Evolutionary conservation across 768 basidiomycete genomes (phyloP), one percentile per base, ranked within the genome.

Genomic region (Mycena vitilis): DNA sequence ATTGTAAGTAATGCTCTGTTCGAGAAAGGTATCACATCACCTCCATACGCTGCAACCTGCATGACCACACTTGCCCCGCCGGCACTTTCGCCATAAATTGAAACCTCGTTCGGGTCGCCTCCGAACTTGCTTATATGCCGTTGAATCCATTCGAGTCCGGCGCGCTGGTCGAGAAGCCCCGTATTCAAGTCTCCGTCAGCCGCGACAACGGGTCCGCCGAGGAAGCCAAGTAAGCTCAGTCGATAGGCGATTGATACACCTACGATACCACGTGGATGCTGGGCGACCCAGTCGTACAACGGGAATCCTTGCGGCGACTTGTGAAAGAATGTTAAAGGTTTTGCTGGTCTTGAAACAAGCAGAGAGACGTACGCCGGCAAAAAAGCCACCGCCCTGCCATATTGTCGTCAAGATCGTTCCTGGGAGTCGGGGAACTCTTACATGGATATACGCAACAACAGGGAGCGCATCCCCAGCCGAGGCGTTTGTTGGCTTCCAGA

Each of bases 251-350:
- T 73, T 36, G 78, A 78, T 5, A 82, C 82, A 15, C 69, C 79
- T 10, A 82, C 70, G 34, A 84, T 74, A 2, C 78, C 75, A 0
- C 66, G 70, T 7, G 74, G 75, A 61, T 82, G 74, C 66, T 83
- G 82, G 7, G 80, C 77, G 6, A 86, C 83, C 85, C 84, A 84
- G 62, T 84, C 81, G 67, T 83, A 81, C 69, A 85, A 71, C 2
- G 85, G 85, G 65, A 85, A 85, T 9, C 83, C 84, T 77, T 83
- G 81, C 10, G 84, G 81, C 13, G 84, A 78, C 83, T 84, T 40
- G 36, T 0, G 55, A 1, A 48, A 4, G 5, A 30, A 30, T 30
- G 30, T 30, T 30, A 2, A 2, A 30, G 30, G 15, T 23, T 56
- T 13, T 11, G 15, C 15, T 15, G 10, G 40, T 30, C 40, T 40